Evolutionary conservation across 1,284 basidiomycete genomes (phyloP), one percentile per base, ranked within the genome.

Genomic region (Cystobasidium pallidum): DNA sequence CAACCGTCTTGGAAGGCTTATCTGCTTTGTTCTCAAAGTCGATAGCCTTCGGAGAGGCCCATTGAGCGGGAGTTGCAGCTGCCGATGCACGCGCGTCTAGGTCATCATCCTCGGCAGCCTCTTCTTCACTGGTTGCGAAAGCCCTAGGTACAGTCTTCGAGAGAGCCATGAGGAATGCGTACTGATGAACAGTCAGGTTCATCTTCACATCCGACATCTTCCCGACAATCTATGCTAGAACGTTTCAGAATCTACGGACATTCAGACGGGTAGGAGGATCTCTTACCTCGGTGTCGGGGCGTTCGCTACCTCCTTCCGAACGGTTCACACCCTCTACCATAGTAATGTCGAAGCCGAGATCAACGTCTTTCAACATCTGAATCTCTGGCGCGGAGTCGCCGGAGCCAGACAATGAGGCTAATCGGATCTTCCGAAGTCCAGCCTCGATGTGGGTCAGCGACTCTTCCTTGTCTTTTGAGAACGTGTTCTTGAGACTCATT

Each of bases 351-450:
- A 91, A 87, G 17, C 84, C 84, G 73, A 98, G 86, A 74, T 90
- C 86, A 66, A 98, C 94, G 78, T 97, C 91, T 77, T 98, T 91
- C 58, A 99, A 90, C 78, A 99, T 91, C 81, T 92, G 94, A 73
- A 96, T 83, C 15, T 66, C 58, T 1, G 82, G 83, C 2, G 85
- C 84, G 19, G 84, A 78, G 21, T 73, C 77, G 55, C 82, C 85
- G 2, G 86, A 83, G 64, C 84, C 80, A 32, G 91, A 81, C 52
- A 85, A 86, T 6, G 92, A 94, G 3, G 88, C 84, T 26, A 99
- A 85, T 75, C 91, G 91, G 64, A 99, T 89, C 41, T 96, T 94
- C 47, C 85, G 86, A 45, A 99, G 84, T 75, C 90, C 90, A 1
- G 94, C 94, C 6, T 85, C 83, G 64, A 90, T 90, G 45, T 79